phyloP scores from a whole-genome alignment of 2,329 filamentous ascomycete genomes.

The Xylaria sp. region DNA sequence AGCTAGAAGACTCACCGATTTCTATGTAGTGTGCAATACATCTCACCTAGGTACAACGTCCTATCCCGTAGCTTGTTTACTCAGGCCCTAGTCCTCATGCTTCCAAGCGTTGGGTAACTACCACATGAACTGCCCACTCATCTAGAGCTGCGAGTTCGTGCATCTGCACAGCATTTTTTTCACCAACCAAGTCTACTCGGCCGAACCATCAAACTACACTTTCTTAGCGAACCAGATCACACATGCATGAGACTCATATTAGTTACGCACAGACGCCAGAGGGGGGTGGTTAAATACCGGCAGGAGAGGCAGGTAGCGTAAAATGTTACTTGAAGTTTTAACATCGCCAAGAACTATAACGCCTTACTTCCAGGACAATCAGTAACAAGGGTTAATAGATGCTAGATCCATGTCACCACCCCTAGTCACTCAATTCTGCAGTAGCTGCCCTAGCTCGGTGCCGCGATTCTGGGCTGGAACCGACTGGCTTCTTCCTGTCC shows the following conservation, averaged over 20 bases:
- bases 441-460: too few species aligned
- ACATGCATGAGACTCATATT: not conserved
- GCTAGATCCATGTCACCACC: not conserved
- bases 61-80: not conserved
- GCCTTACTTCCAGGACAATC: not conserved
- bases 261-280: not conserved
- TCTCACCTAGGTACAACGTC: too few species aligned
- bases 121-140: not conserved
- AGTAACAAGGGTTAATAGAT: not conserved
- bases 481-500: too few species aligned
- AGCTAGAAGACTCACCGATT: not conserved
- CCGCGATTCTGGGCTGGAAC: too few species aligned
- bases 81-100: not conserved
- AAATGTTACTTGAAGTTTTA: not conserved
- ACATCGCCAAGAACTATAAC: not conserved
- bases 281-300: not conserved
- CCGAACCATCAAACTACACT: conserved; percentile 6
- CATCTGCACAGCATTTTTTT: conserved; percentile 21
- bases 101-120: not conserved
- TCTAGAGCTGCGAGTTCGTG: not conserved
- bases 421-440: too few species aligned
- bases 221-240: not conserved
- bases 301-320: not conserved
- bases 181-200: not conserved
- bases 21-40: not conserved